A percentile compares a stretch with the other conserved stretches of the same genome.
Evolutionary conservation across 176 grass and related monocot species (phyloP).

Genomic region (Eleusine coracana): DNA sequence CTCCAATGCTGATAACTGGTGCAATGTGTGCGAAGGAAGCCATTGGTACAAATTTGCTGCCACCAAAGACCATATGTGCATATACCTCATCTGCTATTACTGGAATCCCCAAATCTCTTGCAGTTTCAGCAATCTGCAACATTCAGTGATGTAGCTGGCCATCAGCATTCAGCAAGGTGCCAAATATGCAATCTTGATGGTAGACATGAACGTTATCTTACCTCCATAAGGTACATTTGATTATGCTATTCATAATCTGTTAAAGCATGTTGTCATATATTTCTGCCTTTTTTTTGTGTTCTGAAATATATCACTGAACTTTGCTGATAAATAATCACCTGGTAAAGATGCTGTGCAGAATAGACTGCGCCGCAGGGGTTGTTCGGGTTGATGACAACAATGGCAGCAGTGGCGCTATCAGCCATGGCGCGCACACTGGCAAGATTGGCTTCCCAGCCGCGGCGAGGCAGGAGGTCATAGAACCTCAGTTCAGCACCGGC

Average conservation of each 20-base stretch:
- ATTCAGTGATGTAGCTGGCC: not conserved
- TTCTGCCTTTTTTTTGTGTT: not conserved
- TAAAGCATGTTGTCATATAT: not conserved
- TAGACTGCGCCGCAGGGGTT: slow-evolving; percentile 77
- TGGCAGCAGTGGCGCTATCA: slow-evolving; percentile 50
- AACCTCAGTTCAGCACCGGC: slow-evolving; percentile 68
- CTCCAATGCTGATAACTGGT: slow-evolving; percentile 73
- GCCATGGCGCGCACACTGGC: slow-evolving; percentile 42
- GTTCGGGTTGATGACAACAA: slow-evolving; percentile 95
- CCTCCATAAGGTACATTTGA: not conserved
- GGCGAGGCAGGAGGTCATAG: slow-evolving; percentile 70
- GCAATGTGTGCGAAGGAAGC: slow-evolving; percentile 71
- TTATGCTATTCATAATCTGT: not conserved
- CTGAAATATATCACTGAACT: not conserved
- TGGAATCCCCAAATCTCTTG: slow-evolving; percentile 72
- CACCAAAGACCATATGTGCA: slow-evolving; percentile 74
- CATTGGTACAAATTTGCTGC: slow-evolving; percentile 70
- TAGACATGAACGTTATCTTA: not conserved
- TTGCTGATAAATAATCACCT: slow-evolving; percentile 42
- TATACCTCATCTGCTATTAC: slow-evolving; percentile 88
- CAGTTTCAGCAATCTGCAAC: slow-evolving; percentile 73
- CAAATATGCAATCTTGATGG: no score
- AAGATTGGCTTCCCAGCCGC: slow-evolving; percentile 69
- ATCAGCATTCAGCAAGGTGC: not conserved
- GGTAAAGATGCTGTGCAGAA: slow-evolving; percentile 59